phyloP scores from a whole-genome alignment of 495 filamentous ascomycete species.

The Glarea lozoyensis region DNA sequence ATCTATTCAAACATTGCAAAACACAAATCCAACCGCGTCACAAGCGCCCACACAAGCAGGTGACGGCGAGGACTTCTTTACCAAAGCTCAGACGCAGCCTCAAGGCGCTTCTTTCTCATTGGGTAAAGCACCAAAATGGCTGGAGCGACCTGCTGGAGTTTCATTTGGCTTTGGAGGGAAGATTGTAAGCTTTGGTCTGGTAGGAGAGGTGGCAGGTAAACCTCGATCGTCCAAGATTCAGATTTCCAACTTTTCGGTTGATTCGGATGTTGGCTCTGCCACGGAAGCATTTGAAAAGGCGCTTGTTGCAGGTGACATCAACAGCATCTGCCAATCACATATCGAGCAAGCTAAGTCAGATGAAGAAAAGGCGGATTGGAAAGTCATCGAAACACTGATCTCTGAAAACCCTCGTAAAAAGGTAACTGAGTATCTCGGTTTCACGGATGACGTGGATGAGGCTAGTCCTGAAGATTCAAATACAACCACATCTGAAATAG shows the following conservation, averaged over 20 bases:
- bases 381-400: slow-evolving; percentile 81
- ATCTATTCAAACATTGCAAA: slow-evolving; percentile 84
- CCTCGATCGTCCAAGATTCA: slow-evolving; percentile 64
- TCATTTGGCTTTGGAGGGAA: slow-evolving; percentile 97
- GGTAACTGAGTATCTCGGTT: slow-evolving; percentile 81
- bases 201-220: slow-evolving; percentile 46
- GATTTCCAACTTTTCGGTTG: slow-evolving; percentile 82
- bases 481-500: slow-evolving; percentile 26
- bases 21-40: slow-evolving; percentile 61
- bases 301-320: slow-evolving; percentile 66
- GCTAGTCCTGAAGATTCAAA: slow-evolving; percentile 30
- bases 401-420: slow-evolving; percentile 70
- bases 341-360: slow-evolving; percentile 65
- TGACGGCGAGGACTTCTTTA: slow-evolving; percentile 96
- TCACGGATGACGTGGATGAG: slow-evolving; percentile 50
- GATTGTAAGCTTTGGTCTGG: slow-evolving; percentile 63
- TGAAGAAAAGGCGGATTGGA: slow-evolving; percentile 92
- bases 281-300: slow-evolving; percentile 82
- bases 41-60: slow-evolving; percentile 47
- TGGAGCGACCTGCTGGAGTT: slow-evolving; percentile 74
- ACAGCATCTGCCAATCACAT: slow-evolving; percentile 71
- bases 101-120: slow-evolving; percentile 85
- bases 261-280: slow-evolving; percentile 73
- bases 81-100: slow-evolving; percentile 80
- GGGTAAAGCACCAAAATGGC: slow-evolving; percentile 80